phyloP scores from a whole-genome alignment of 805 yeast genomes.

The Cephaloascus fragrans region DNA sequence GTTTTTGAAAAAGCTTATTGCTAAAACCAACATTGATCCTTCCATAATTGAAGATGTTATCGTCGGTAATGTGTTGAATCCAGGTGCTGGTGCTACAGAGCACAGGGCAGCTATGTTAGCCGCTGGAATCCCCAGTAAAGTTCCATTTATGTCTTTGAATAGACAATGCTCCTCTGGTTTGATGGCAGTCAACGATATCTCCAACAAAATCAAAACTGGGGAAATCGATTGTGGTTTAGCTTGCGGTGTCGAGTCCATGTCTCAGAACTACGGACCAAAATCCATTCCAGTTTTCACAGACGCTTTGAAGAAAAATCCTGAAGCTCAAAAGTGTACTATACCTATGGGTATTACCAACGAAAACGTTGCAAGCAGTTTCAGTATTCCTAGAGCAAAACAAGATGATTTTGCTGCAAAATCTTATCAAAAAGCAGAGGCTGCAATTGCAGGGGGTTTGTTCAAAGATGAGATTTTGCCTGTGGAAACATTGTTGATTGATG shows the following conservation, averaged over 20 bases:
- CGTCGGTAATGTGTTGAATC: constrained; percentile 85
- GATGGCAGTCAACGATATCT: constrained; percentile 83
- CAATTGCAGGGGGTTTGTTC: constrained; percentile 65
- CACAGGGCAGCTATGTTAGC: constrained; percentile 88
- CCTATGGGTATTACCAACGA: constrained; percentile 98
- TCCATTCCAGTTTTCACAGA: constrained; percentile 57
- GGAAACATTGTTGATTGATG: constrained; percentile 45
- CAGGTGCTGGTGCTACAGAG: constrained; percentile 92
- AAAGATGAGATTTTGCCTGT: constrained; percentile 85
- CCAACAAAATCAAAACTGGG: constrained; percentile 78
- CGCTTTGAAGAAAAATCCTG: constrained; percentile 16
- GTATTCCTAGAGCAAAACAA: constrained; percentile 60
- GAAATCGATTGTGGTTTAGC: constrained; percentile 90
- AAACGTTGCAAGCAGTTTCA: constrained; percentile 67
- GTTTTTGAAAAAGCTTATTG: constrained; percentile 54
- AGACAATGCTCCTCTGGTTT: constrained; percentile 94
- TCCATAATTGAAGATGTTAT: constrained; percentile 70
- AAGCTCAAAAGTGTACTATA: constrained; percentile 67
- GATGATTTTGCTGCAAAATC: constrained; percentile 87
- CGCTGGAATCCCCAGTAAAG: constrained; percentile 78
- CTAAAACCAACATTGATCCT: constrained; percentile 38
- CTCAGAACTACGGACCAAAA: constrained; percentile 77
- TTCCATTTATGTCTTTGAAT: constrained; percentile 77
- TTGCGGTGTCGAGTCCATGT: constrained; percentile 91
- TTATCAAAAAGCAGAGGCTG: constrained; percentile 73